Base-by-base conservation (phyloP, 305 asterid species). In the Coffea humblotiana region DNA sequence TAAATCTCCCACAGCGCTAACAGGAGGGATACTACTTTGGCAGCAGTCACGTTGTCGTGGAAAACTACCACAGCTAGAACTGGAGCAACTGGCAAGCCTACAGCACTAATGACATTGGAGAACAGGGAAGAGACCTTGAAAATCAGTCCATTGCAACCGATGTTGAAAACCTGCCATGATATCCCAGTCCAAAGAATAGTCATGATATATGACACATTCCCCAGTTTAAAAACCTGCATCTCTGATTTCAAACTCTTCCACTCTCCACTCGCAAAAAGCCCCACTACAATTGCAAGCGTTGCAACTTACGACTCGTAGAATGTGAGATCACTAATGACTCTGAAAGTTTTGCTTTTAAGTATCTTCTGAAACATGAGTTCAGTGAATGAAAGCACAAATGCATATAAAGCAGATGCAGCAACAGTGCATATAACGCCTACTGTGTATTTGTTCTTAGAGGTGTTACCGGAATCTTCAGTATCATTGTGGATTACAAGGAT, bases 401-500 rank as follows among this genome's bases (percentile, higher is more conserved):
- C 78, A 67, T 48, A 83, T 4, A 79, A 49, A 25, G 85, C 83
- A 63, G 88, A 77, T 48, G 83, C 85, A 66, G 66, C 78, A 37
- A 83, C 18, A 32, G 87, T 83, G 75, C 79, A 78, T 13, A 81
- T 8, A 25, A 83, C 64, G 0, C 87, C 88, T 5, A 67, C 8
- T 0, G 37, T 37, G 21, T 72, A 77, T 37, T 75, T 78, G 6
- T 40, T 43, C 25, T 51, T 78, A 2, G 78, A 25, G 35, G 61
- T 35, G 40, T 80, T 56, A 0, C 52, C n/a, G 25, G 60, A 51
- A 6, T 32, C 76, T 18, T 48, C 80, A 1, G 80, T 14, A 43
- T 86, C 92, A 0, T 81, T 77, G 8, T 90, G 88, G 81, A 92
- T 84, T 0, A 91, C 93, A 23, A 91, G 91, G 49, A 92, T 87